phyloP scores from a whole-genome alignment of 345 rosid genomes.

The Acer saccharum region DNA sequence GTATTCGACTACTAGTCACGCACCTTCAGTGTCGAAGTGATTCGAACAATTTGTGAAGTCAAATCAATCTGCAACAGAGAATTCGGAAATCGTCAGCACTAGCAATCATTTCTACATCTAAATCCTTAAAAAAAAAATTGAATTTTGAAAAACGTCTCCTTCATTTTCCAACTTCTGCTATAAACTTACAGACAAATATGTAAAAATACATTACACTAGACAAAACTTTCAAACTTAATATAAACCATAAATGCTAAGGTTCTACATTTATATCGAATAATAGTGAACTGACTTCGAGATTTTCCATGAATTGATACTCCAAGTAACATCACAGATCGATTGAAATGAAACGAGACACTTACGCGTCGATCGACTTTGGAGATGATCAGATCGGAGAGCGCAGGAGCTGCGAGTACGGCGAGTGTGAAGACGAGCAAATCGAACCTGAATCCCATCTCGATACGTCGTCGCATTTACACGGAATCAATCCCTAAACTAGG shows the following conservation, averaged over 20 bases:
- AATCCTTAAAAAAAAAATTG: neutral
- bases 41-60: conserved; percentile 77
- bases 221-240: neutral
- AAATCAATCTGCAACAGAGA: conserved; percentile 71
- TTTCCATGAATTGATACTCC: neutral
- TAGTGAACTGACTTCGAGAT: neutral
- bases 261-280: neutral
- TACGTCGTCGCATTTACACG: neutral
- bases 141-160: neutral
- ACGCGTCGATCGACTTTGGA: conserved; percentile 94
- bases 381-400: conserved; percentile 74
- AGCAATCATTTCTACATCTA: conserved; percentile 5
- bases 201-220: neutral
- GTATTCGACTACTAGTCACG: neutral
- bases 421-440: conserved; percentile 44
- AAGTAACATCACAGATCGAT: neutral
- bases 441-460: conserved; percentile 42
- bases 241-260: neutral
- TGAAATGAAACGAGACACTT: conserved; percentile 39
- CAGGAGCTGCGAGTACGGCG: conserved; percentile 53
- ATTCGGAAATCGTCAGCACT: conserved; percentile 1
- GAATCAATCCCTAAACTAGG: neutral
- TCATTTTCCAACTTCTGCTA: neutral
- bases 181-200: neutral
- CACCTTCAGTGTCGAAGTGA: conserved; percentile 75